A percentile compares a stretch with the other conserved stretches of the same genome.
These are phyloP conservation scores for Trichothecium sympodiale DNA, from an alignment of 2,329 filamentous ascomycete species.

Conservation along the genomic window DNA sequence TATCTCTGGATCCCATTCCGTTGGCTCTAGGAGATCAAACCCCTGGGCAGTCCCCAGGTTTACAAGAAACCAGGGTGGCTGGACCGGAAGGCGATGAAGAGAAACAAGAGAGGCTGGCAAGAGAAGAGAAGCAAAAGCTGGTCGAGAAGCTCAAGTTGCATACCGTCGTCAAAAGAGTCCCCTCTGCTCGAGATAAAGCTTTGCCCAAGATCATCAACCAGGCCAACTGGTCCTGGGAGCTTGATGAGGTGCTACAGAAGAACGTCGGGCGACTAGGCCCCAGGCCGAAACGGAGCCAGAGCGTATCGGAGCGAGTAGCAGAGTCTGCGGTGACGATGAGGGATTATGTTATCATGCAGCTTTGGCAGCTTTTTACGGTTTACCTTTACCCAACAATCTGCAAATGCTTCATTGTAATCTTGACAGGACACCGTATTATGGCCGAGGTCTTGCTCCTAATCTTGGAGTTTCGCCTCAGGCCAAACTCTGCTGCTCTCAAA, in stretches of 20 bases:
- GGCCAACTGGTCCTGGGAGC: conserved; percentile 90
- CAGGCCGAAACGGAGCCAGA: conserved; percentile 71
- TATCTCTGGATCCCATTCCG: conserved; percentile 81
- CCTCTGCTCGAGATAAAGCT: conserved; percentile 73
- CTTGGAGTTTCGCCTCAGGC: conserved; percentile 74
- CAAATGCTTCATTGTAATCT: conserved; percentile 59
- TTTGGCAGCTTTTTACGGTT: conserved; percentile 60
- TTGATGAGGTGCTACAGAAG: conserved; percentile 75
- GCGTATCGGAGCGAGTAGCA: conserved; percentile 87
- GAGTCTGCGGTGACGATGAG: conserved; percentile 83
- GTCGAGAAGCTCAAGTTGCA: conserved; percentile 84
- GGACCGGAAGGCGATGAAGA: conserved; percentile 65
- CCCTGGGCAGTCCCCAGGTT: conserved; percentile 16
- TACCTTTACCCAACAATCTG: conserved; percentile 73
- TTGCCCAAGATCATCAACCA: conserved; percentile 78
- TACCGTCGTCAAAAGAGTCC: conserved; percentile 64
- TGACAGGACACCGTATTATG: conserved; percentile 69
- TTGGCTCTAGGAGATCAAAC: conserved; percentile 71
- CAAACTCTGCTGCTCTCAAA: conserved; percentile 75
- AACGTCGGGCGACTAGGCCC: conserved; percentile 80
- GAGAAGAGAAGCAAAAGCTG: conserved; percentile 52
- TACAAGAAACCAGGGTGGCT: conserved; percentile 18
- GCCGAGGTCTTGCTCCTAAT: conserved; percentile 71
- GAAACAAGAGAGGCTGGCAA: conserved; percentile 44
- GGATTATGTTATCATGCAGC: conserved; percentile 57